phyloP scores from a whole-genome alignment of 106 monocot genomes.

The Acanthochlamys bracteata region DNA sequence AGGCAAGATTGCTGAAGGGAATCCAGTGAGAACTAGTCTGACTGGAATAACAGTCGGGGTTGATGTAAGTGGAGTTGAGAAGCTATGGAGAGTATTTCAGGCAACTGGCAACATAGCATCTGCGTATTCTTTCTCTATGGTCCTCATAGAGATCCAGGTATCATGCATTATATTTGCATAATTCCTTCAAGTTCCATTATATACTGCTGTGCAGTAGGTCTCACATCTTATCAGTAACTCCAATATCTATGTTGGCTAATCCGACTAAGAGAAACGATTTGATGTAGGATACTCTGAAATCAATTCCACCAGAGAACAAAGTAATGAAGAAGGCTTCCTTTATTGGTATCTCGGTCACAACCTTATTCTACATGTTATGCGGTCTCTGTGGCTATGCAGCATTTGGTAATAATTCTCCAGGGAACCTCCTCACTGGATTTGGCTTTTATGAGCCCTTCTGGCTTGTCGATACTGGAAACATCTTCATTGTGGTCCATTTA shows the following conservation, averaged over 20 bases:
- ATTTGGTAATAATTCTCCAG: slow-evolving; percentile 10
- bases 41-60: slow-evolving; percentile 47
- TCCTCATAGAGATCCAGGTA: slow-evolving; percentile 40
- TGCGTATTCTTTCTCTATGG: slow-evolving; percentile 51
- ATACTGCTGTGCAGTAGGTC: no score
- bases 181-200: slow-evolving; percentile 45
- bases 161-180: slow-evolving; percentile 40
- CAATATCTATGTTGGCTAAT: no score
- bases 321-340: slow-evolving; percentile 19
- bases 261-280: no score
- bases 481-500: slow-evolving; percentile 12
- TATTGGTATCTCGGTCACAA: slow-evolving; percentile 3
- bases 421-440: slow-evolving; percentile 12
- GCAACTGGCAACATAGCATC: slow-evolving; percentile 50
- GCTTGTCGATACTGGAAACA: slow-evolving; percentile 8
- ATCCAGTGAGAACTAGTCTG: slow-evolving; percentile 33
- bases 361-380: slow-evolving; percentile 16
- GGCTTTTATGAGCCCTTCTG: slow-evolving; percentile 6
- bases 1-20: slow-evolving; percentile 10
- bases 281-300: slow-evolving; percentile 15
- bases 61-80: slow-evolving; percentile 27
- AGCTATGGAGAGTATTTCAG: slow-evolving; percentile 25
- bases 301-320: slow-evolving; percentile 17
- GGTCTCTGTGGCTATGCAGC: slow-evolving; percentile 14
- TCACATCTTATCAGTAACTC: no score